Evolutionary conservation across 768 basidiomycete genomes (phyloP).

Genomic region (Lepiota brunneoincarnata): DNA sequence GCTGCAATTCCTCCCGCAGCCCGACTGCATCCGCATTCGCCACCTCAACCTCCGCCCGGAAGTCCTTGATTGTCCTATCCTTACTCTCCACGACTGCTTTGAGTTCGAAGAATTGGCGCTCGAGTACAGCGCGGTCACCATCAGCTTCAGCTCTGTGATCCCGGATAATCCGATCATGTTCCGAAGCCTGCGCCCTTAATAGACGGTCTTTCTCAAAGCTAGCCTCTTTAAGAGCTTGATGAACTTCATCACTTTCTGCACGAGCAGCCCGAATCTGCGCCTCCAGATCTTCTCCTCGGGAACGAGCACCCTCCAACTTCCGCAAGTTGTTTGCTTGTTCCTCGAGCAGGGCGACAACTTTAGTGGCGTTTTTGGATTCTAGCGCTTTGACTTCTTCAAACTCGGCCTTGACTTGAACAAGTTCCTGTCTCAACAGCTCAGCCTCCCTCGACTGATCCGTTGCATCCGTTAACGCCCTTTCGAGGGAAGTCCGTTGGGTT

Average conservation of each 20-base stretch:
- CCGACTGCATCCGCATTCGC: slow-evolving; percentile 66
- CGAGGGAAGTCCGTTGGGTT: slow-evolving; percentile 49
- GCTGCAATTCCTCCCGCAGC: slow-evolving; percentile 70
- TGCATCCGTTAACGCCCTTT: slow-evolving; percentile 61
- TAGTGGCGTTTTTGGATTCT: slow-evolving; percentile 61
- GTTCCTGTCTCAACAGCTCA: slow-evolving; percentile 60
- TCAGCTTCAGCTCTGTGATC: slow-evolving; percentile 93
- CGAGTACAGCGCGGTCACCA: slow-evolving; percentile 88
- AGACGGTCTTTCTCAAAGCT: slow-evolving; percentile 78
- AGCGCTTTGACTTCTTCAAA: slow-evolving; percentile 67
- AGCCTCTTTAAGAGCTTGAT: slow-evolving; percentile 64
- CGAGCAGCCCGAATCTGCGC: slow-evolving; percentile 69
- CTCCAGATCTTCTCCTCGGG: slow-evolving; percentile 73
- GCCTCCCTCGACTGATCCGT: slow-evolving; percentile 62
- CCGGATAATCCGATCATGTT: slow-evolving; percentile 62
- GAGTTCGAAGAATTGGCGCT: slow-evolving; percentile 80
- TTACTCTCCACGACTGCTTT: slow-evolving; percentile 59
- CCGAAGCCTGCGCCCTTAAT: slow-evolving; percentile 68
- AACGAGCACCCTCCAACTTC: slow-evolving; percentile 72
- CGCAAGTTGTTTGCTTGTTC: slow-evolving; percentile 74
- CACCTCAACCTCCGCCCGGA: slow-evolving; percentile 58
- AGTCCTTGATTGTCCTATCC: slow-evolving; percentile 61
- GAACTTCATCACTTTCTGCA: slow-evolving; percentile 69
- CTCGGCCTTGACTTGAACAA: slow-evolving; percentile 57
- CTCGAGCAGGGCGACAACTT: slow-evolving; percentile 63